A percentile compares a stretch with the other conserved stretches of the same genome.
phyloP scores from a whole-genome alignment of 257 asterid species.

The Asclepias syriaca region DNA sequence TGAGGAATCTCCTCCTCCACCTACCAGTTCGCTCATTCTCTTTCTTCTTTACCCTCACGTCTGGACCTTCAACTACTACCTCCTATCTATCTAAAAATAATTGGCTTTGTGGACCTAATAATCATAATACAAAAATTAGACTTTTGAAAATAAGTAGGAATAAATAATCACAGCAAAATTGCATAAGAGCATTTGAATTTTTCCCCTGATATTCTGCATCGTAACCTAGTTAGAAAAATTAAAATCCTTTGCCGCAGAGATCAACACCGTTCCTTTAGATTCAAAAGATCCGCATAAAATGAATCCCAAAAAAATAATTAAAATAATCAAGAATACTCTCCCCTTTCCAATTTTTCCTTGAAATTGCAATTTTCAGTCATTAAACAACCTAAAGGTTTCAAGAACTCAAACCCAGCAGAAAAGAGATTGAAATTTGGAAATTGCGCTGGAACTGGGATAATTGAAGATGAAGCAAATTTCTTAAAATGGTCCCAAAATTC shows the following conservation, averaged over 20 bases:
- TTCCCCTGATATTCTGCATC: background rate
- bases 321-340: background rate
- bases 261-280: background rate
- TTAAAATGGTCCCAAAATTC: background rate
- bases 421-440: background rate
- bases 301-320: background rate
- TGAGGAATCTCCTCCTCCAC: conserved; percentile 52
- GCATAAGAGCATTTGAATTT: background rate
- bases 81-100: background rate
- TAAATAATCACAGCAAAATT: no score
- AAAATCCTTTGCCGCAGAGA: background rate
- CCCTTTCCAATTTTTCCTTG: no score
- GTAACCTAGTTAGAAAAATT: background rate
- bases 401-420: background rate
- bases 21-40: conserved; percentile 57
- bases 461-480: background rate
- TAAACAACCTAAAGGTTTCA: background rate
- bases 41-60: conserved; percentile 18
- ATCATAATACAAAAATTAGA: background rate
- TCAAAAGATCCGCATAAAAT: background rate
- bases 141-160: no score
- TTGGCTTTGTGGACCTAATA: background rate
- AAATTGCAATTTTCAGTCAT: background rate
- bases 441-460: background rate
- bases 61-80: conserved; percentile 10